A percentile compares a stretch with the other conserved stretches of the same genome.
These are phyloP conservation scores for Boletus vermiculosoides DNA, from an alignment of 768 basidiomycete species.

Conservation along the genomic window DNA sequence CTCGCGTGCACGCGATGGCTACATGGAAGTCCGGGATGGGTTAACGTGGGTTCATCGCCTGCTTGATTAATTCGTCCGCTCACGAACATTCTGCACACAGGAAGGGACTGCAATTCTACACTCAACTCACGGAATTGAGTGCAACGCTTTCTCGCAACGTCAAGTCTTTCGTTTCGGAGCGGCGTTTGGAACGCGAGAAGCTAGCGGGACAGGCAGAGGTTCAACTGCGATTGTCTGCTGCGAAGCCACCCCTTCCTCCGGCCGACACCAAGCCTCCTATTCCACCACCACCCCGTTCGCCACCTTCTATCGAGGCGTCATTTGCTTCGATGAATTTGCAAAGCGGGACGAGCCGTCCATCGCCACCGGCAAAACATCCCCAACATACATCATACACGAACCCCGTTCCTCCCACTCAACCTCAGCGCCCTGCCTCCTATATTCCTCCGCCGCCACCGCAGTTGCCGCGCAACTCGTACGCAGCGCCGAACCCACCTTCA, in stretches of 20 bases:
- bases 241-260: conserved; percentile 36
- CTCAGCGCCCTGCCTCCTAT: conserved; percentile 23
- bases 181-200: conserved; percentile 68
- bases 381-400: conserved; percentile 29
- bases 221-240: conserved; percentile 57
- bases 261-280: conserved; percentile 50
- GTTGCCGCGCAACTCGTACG: conserved; percentile 25
- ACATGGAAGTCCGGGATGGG: conserved; percentile 85
- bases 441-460: conserved; percentile 24
- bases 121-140: conserved; percentile 68
- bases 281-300: conserved; percentile 42
- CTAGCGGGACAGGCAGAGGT: conserved; percentile 70
- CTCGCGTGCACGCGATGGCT: conserved; percentile 73
- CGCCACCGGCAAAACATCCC: conserved; percentile 30
- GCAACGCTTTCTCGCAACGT: conserved; percentile 56
- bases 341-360: conserved; percentile 24
- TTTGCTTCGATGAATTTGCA: conserved; percentile 59
- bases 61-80: conserved; percentile 5
- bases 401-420: conserved; percentile 14
- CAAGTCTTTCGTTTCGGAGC: conserved; percentile 57
- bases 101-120: conserved; percentile 89
- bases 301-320: conserved; percentile 45
- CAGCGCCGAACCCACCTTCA: conserved; percentile 20
- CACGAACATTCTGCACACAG: conserved; percentile 36
- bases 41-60: conserved; percentile 56